A percentile compares a stretch with the other conserved stretches of the same genome.
phyloP scores from a whole-genome alignment of 108 stramenopile species.

The Discostella pseudostelligera region DNA sequence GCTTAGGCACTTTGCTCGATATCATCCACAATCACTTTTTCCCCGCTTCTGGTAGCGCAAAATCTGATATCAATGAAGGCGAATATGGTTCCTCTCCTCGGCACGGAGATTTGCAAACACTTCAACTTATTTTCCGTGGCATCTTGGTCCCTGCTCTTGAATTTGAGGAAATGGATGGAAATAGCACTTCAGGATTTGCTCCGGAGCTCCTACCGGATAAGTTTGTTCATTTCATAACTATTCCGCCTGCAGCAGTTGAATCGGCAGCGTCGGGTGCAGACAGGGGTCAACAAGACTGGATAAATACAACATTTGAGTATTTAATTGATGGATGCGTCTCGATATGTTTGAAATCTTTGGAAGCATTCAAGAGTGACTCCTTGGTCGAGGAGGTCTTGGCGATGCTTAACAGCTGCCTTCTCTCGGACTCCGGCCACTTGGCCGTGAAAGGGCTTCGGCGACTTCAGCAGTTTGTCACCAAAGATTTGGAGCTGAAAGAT shows the following conservation, averaged over 20 bases:
- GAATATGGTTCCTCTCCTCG: conserved; percentile 21
- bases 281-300: conserved; percentile 50
- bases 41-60: conserved; percentile 13
- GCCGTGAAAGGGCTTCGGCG: conserved; percentile 72
- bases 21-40: conserved; percentile 79
- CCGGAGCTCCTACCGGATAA: conserved; percentile 65
- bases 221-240: conserved; percentile 66
- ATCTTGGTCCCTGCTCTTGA: conserved; percentile 84
- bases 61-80: conserved; percentile 19
- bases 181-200: conserved; percentile 42
- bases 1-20: conserved; percentile 57
- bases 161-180: conserved; percentile 63
- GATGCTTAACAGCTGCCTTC: conserved; percentile 79
- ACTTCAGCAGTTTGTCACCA: conserved; percentile 71
- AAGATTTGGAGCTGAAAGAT: conserved; percentile 55
- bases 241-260: conserved; percentile 22
- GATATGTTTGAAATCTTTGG: conserved; percentile 65
- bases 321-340: conserved; percentile 78
- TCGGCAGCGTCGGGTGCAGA: conserved; percentile 14
- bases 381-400: conserved; percentile 80
- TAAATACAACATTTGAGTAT: conserved; percentile 78
- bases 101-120: conserved; percentile 68
- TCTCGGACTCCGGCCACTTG: conserved; percentile 77
- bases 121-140: conserved; percentile 79
- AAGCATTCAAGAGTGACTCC: conserved; percentile 58